Evolutionary conservation across 2,329 filamentous ascomycete species (phyloP).

Genomic region (Paraconiothyrium sp.): DNA sequence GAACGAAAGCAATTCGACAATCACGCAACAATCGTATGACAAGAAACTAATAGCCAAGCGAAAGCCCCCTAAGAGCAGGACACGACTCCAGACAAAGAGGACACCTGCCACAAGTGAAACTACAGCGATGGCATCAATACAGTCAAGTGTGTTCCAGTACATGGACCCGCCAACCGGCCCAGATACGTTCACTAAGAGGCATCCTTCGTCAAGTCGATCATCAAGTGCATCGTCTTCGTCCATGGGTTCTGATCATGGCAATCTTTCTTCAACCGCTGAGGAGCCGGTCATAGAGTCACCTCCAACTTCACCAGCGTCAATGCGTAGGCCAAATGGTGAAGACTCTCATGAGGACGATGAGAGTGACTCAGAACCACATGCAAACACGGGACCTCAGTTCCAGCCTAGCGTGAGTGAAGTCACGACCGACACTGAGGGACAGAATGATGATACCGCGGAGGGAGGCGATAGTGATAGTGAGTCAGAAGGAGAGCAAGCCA

Average conservation of each 20-base stretch:
- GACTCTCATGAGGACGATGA: slow-evolving; percentile 22
- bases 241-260: slow-evolving; percentile 30
- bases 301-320: slow-evolving; percentile 42
- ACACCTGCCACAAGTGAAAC: slow-evolving; percentile 22
- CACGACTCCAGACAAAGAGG: slow-evolving; percentile 23
- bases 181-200: slow-evolving; percentile 22
- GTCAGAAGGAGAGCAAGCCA: slow-evolving; percentile 21
- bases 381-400: slow-evolving; percentile 43
- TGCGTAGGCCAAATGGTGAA: slow-evolving; percentile 25
- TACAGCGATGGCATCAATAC: slow-evolving; percentile 26
- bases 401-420: slow-evolving; percentile 25
- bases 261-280: slow-evolving; percentile 35
- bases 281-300: slow-evolving; percentile 36
- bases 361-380: slow-evolving; percentile 39
- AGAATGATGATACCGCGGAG: slow-evolving; percentile 31
- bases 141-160: slow-evolving; percentile 43
- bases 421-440: slow-evolving; percentile 23
- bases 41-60: slow-evolving; percentile 34
- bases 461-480: slow-evolving; percentile 24
- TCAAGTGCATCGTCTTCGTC: slow-evolving; percentile 32
- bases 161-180: slow-evolving; percentile 27
- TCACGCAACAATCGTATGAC: slow-evolving; percentile 56
- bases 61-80: slow-evolving; percentile 32
- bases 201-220: slow-evolving; percentile 25
- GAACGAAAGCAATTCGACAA: slow-evolving; percentile 57